Base-by-base conservation (phyloP, 2,329 filamentous ascomycete genomes). In the Microsporum canis region DNA sequence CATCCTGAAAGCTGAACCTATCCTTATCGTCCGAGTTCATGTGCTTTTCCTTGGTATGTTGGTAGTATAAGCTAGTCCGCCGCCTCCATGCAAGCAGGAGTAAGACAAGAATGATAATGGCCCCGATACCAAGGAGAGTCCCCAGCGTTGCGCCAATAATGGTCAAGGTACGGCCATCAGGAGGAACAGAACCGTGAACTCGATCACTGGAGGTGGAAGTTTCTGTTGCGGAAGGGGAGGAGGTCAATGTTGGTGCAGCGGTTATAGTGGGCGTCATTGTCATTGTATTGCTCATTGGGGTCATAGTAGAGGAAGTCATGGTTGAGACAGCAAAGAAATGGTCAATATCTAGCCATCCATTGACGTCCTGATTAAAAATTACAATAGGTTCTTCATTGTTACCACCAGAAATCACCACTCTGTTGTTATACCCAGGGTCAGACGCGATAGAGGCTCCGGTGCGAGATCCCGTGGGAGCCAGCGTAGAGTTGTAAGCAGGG, bases 131-230 rank as follows among this genome's bases (percentile, higher is more conserved):
- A 59, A 88, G 82, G 27, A 96, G 84, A n/a, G 86, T 85, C 10
- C 91, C 91, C 0, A 97, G 80, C 0, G 88, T 88, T 58, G 89
- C 88, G 38, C 89, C 91, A 1, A 96, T 80, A 33, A 96, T 87
- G 5, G 84, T 84, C 66, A 79, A 74, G 29, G 69, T 67, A 38
- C 57, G 64, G 39, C 62, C 66, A 57, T 41, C 33, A 6, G 34
- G 68, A 71, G 29, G 71, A 63, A 31, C 68, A 65, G 63, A 70
- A 65, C 60, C 66, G 66, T 45, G 70, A 71, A 33, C 70, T 71
- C 43, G 75, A 72, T 29, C 45, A n/a, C 71, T 69, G 31, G 71
- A 64, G 12, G 68, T 62, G 34, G 73, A 63, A 14, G 71, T 66
- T 17, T 70, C 36, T 8, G 68, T 64, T 3, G 71, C 59, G 2